Base-by-base conservation (phyloP, 768 basidiomycete species). In the Leccinum olivaceopallidum region DNA sequence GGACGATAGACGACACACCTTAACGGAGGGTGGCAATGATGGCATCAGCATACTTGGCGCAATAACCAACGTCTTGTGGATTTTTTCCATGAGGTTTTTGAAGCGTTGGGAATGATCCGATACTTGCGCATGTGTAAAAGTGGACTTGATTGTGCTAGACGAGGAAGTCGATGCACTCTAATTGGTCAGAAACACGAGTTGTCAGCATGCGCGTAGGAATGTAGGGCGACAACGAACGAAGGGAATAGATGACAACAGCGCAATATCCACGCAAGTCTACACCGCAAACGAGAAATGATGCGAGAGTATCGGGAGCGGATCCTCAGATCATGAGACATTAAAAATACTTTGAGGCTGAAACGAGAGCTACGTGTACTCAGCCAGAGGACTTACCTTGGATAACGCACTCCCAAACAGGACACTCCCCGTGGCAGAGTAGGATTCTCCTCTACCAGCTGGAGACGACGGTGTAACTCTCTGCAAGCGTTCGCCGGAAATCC, bases 31-130 rank as follows among this genome's bases (percentile, higher is more conserved):
- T 50, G 53, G 8, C 20, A 16, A 28, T 12, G 52, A 59, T 53
- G 71, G 54, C 20, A 78, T 75, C 18, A 84, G 80, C 37, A 80
- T 69, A 5, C 79, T 72, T 8, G 89, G 88, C 14, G 81, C 80
- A 65, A 90, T 79, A 5, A 83, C 79, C 26, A 93, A 76, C 20
- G 83, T 81, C 56, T 81, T 80, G 67, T 92, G 88, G 55, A 93
- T 91, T 61, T 79, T 84, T n/a, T 80, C 73, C 26, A 89, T 78
- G 16, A 90, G 74, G 20, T 83, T 82, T 34, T 77, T 73, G 67
- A 89, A 87, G 36, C 72, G 75, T 60, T 67, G 60, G 18, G 69
- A 63, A 53, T 57, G 32, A 51, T 56, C 53, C 56, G 63, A 59
- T 47, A 34, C 36, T 24, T 47, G 49, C 34, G 51, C 55, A 20